Base-by-base conservation (phyloP, 139 green algal genomes). In the Choricystis sp. region DNA sequence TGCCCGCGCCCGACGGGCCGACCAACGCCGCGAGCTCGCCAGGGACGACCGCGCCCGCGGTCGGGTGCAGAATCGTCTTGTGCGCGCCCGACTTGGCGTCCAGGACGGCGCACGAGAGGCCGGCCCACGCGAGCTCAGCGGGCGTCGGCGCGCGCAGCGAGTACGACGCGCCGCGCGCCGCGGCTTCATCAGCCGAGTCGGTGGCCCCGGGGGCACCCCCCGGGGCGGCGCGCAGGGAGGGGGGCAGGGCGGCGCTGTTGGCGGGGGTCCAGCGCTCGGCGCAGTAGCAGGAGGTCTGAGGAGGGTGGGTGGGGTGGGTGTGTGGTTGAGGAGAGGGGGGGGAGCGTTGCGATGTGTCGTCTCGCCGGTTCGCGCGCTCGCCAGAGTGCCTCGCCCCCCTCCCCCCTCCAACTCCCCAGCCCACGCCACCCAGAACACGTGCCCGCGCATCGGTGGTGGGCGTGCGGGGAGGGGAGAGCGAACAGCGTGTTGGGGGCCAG, bases 1-100 rank as follows among this genome's bases (percentile, higher is more conserved):
- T 83, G 28, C 77, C 77, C 14, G 74, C 74, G 20, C 77, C 74
- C 20, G 25, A 64, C 4, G 76, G 73, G 14, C 76, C 76, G 70
- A 83, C 70, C 23, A 83, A 60, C 27, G 73, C 76, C 25, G 59
- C 31, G 40, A 81, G 57, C 31, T 74, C 66, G 60, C 40, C 40
- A 9, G 40, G 40, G 9, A 52, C 9, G 40, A 52, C 40, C 9
- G 16, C 40, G 40, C 40, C 40, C 9, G 40, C 9, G 40, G 9
- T 52, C 9, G 40, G 40, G 40, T 52, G 40, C 9, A 52, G 40
- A 16, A 52, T 52, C 9, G 40, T 52, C 40, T 52, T 52, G 40
- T 52, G 9, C 9, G 16, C 40, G 40, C 9, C 9, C 9, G 40
- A 9, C 40, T 52, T 52, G 40, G 9, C 9, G 40, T 52, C 40